Base-by-base conservation (phyloP, 805 yeast genomes). In the Metschnikowia vanudenii region DNA sequence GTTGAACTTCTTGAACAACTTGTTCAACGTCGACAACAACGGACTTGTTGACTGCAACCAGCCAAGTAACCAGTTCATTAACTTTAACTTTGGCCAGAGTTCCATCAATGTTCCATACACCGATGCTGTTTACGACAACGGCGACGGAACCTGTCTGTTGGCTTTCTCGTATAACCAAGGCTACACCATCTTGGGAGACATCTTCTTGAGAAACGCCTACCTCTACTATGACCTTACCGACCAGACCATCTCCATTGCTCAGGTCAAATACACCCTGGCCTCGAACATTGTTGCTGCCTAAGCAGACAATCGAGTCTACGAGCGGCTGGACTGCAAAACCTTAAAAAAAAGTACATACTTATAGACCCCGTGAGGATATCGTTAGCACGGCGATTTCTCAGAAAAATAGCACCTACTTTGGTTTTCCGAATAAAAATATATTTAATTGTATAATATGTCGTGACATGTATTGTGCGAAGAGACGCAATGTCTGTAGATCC, bases 121-220 rank as follows among this genome's bases (percentile, higher is more conserved):
- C 6, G 46, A 49, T 18, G 49, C 50, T 10, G 42, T 51, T 12
- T 33, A 34, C 34, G n/a, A 32, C 26, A 45, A 47, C 24, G 49
- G 45, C 14, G 49, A 41, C 34, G 50, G 44, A 32, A 37, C 46
- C 10, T 51, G 54, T 26, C 36, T 34, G 41, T 51, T 51, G 50
- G 54, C 50, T 2, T 51, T 51, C 43, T 12, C 31, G 4, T 41
- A 50, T 39, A n/a, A 43, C 44, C 12, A 37, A 3, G 48, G 49
- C 30, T 24, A 43, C 46, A 42, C 32, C 17, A 43, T 51, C 20
- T 49, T 51, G 45, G 60, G 60, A 4, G 56, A 56, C 33, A 47
- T 47, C 18, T 54, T 56, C 43, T 49, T 56, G 50, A 45, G 60
- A 39, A 44, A 49, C 35, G 58, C 57, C 10, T 56, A 56, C 38